phyloP scores from a whole-genome alignment of 2,329 filamentous ascomycete genomes.

The Trichoderma aggressivum region DNA sequence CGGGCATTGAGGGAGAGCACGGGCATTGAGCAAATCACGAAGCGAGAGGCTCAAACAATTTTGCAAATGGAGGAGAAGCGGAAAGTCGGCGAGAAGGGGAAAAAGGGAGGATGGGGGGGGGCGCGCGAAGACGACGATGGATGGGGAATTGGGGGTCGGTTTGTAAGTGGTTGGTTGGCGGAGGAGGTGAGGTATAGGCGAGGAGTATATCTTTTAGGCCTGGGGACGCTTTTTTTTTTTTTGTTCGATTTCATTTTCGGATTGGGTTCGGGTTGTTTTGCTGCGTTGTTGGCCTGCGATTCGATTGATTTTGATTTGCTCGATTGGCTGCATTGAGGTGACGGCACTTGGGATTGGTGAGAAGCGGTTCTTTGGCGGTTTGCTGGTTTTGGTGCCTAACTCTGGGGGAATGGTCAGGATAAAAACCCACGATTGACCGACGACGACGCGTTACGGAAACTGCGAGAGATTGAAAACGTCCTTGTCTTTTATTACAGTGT shows the following conservation, averaged over 20 bases:
- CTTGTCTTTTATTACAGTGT: neutral
- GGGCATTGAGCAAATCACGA: neutral
- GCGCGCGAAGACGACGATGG: neutral
- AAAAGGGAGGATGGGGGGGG: neutral
- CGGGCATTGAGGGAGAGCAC: neutral
- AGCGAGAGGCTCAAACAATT: neutral
- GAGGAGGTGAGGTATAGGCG: too few relatives aligned
- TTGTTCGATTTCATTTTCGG: neutral
- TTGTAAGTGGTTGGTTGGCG: neutral
- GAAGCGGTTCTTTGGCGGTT: neutral
- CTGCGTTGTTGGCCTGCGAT: constrained; percentile 7
- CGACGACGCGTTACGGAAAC: neutral
- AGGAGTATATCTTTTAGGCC: neutral
- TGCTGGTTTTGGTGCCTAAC: constrained; percentile 8
- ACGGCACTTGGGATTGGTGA: neutral
- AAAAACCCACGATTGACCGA: neutral
- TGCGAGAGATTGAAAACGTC: neutral
- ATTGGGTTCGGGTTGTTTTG: neutral
- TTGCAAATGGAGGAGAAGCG: neutral
- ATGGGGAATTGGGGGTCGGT: neutral
- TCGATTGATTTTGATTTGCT: neutral
- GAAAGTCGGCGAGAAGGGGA: neutral
- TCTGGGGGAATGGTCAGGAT: neutral
- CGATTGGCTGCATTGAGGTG: neutral
- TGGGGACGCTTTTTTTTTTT: neutral